Base-by-base conservation (phyloP, 2,329 filamentous ascomycete species). In the Microdochium paspali region DNA sequence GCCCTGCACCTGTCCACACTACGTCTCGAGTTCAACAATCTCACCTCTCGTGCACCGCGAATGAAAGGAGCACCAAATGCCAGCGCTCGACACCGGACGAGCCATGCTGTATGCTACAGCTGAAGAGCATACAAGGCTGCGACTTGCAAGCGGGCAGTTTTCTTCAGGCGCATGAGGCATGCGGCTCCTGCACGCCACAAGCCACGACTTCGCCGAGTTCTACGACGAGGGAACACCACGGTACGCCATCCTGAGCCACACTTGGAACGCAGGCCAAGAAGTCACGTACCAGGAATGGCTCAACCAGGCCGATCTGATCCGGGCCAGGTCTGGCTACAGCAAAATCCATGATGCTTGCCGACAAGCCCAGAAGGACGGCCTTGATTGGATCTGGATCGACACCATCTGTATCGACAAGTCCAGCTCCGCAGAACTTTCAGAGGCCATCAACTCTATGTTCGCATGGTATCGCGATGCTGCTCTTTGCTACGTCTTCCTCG, bases 371-470 rank as follows among this genome's bases (percentile, higher is more conserved):
- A 21, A 9, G 5, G 42, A 44, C 13, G 42, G 6, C 12, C 13
- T 23, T 20, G 42, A 44, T 3, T 53, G 49, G 18, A 45, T 45
- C 13, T 54, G 52, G 52, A 39, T 53, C 28, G 50, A 53, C 39
- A 56, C 54, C 20, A 50, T 44, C 26, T 56, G 49, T 23, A 51
- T 54, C 24, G 50, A 53, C 46, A 53, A 53, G 31, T 49, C 30
- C n/a, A 54, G 51, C 46, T 51, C 46, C 21, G 44, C 51, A 15
- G 49, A 52, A 40, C 24, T 54, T 9, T 49, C 44, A 4, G 52
- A 54, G 24, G 49, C 52, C 4, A 54, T 54, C 15, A 51, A 54
- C 26, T 50, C 48, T 4, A 54, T 56, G 50, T 53, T 48, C 25
- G 47, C 39, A n/a, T 50, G 54, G 47, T 56, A 54, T 31, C 42